Conservation (phyloP, 805 yeast genomes). For the Wickerhamiella spandovensis region DNA sequence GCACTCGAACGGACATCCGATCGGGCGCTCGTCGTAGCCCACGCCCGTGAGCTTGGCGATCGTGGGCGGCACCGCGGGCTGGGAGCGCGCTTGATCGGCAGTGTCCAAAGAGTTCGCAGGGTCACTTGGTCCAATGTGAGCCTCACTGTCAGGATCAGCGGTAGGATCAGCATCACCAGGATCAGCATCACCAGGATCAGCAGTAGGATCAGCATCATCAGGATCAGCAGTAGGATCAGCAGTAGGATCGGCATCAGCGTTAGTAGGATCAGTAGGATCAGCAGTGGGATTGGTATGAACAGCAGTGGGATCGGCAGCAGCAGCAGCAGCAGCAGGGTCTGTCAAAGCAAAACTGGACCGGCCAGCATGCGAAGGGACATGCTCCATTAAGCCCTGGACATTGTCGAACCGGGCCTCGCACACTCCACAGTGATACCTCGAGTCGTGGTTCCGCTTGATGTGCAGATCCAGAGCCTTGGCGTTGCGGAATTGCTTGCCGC, state of each 20-base stretch:
- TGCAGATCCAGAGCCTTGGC: constrained; percentile 59
- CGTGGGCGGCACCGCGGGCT: neutral
- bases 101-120: too few relatives aligned
- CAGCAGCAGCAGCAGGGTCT: constrained; percentile 1
- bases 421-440: constrained; percentile 20
- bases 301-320: neutral
- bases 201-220: too few relatives aligned
- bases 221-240: too few relatives aligned
- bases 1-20: constrained; percentile 25
- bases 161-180: too few relatives aligned
- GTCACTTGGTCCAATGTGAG: too few relatives aligned
- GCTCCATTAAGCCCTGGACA: constrained; percentile 13
- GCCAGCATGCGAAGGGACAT: constrained; percentile 31
- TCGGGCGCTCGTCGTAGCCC: constrained; percentile 22
- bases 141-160: too few relatives aligned
- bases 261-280: too few relatives aligned
- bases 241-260: too few relatives aligned
- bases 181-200: too few relatives aligned
- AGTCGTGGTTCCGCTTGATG: constrained; percentile 46
- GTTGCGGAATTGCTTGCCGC: constrained; percentile 51
- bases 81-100: too few relatives aligned
- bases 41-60: constrained; percentile 27
- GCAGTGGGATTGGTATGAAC: too few relatives aligned
- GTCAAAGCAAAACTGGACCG: too few relatives aligned
- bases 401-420: constrained; percentile 17